Base-by-base conservation (phyloP, 257 asterid genomes). In the Cynanchum wilfordii region DNA sequence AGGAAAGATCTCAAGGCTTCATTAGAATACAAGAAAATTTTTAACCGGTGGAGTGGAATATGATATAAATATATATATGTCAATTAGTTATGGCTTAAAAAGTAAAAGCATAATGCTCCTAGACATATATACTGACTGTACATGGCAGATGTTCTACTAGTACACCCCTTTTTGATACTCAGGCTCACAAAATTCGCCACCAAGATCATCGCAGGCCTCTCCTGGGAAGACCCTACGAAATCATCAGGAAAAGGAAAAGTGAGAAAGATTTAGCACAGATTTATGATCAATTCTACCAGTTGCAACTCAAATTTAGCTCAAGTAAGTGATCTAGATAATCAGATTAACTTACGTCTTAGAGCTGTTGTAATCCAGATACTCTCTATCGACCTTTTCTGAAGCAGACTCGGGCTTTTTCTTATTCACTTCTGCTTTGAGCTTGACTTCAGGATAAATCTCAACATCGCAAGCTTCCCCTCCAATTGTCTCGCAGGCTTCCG, bases 401-500 rank as follows among this genome's bases (percentile, higher is more conserved):
- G 77, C 49, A 4, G 55, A 64, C 64, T 52, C 77, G 0, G 77
- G 85, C 19, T 17, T 45, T 24, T 57, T 62, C 45, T 25, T 16
- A 17, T 16, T 59, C 33, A 73, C 62, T 70, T 81, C 80, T 49
- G 72, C 76, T 38, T 80, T 52, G 19, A 76, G 88, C 77, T 87
- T 87, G 74, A 70, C 82, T 77, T 87, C 92, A 9, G 89, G 89
- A 52, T 57, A 78, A 76, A 83, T 83, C 56, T 81, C 84, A 16
- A 81, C 88, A 54, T 68, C 51, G 63, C 90, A 85, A 24, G 87
- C 76, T 13, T 87, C 90, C 82, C 90, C 95, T 2, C 92, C 92
- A 7, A 85, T 67, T 27, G 85, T 87, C 33, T 89, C 90, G 45
- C 92, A 89, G 16, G 92, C 92, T 84, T 89, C 92, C 38, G 88